Evolutionary conservation across 768 basidiomycete genomes (phyloP).

Genomic region (Harrya chromipes): DNA sequence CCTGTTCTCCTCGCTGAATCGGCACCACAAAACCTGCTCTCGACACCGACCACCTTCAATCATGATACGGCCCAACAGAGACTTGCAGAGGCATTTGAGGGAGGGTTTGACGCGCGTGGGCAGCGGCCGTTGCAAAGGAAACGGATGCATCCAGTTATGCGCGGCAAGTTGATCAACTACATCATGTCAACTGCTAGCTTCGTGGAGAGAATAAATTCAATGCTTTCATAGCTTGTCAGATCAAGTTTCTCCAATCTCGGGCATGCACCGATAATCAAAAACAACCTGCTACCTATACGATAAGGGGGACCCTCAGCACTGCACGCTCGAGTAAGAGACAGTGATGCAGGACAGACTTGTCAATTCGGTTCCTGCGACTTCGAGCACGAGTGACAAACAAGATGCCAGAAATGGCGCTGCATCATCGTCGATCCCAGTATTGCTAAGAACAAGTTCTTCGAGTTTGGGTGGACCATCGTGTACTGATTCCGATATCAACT

Average conservation of each 20-base stretch:
- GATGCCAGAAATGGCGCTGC: conserved; percentile 50
- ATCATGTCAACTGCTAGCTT: too few relatives aligned
- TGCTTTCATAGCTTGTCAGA: conserved; percentile 9
- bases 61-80: conserved; percentile 48
- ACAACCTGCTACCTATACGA: conserved; percentile 48
- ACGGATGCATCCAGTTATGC: conserved; percentile 34
- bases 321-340: background rate
- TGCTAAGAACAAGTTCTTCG: conserved; percentile 51
- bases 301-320: background rate
- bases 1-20: background rate
- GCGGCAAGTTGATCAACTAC: too few relatives aligned
- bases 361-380: conserved; percentile 56
- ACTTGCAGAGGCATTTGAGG: conserved; percentile 53
- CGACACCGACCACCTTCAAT: conserved; percentile 10
- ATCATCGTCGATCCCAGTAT: conserved; percentile 61
- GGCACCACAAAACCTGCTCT: background rate
- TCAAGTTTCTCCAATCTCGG: conserved; percentile 42
- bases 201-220: too few relatives aligned
- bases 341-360: conserved; percentile 41
- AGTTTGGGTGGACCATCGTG: conserved; percentile 35
- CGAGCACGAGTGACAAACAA: conserved; percentile 50
- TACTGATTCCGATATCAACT: conserved; percentile 35
- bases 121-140: conserved; percentile 49
- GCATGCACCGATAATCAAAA: conserved; percentile 57
- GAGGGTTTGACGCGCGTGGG: conserved; percentile 57